Percentiles rank a stretch among this genome's conserved stretches.
Conservation (phyloP, 768 basidiomycete species). For the Lentinula detonsa region DNA sequence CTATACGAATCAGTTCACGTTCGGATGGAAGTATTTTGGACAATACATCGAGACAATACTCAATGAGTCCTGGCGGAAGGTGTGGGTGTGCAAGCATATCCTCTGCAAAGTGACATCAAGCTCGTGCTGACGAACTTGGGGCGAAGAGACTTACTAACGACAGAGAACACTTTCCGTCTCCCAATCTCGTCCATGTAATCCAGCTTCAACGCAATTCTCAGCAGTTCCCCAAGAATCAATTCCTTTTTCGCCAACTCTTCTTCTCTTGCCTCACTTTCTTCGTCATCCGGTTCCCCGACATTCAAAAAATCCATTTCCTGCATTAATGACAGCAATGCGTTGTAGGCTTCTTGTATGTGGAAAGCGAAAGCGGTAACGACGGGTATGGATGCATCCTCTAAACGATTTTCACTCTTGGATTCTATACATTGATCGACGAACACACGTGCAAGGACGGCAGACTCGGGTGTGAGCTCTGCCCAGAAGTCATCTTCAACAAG, state of each 20-base stretch:
- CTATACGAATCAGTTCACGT: slow-evolving; percentile 79
- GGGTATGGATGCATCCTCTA: slow-evolving; percentile 69
- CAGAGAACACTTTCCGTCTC: slow-evolving; percentile 80
- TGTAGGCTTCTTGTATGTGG: slow-evolving; percentile 75
- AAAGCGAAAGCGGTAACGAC: slow-evolving; percentile 92
- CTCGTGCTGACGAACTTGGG: not conserved
- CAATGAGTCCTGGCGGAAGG: slow-evolving; percentile 74
- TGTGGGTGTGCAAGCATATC: slow-evolving; percentile 85
- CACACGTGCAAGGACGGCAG: slow-evolving; percentile 75
- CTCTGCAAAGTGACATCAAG: slow-evolving; percentile 31
- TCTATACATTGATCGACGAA: slow-evolving; percentile 79
- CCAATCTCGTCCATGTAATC: slow-evolving; percentile 97
- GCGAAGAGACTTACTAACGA: slow-evolving; percentile 62
- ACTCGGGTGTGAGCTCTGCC: slow-evolving; percentile 69
- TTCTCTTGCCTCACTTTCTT: slow-evolving; percentile 42
- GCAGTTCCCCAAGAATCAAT: slow-evolving; percentile 74
- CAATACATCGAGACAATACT: slow-evolving; percentile 80
- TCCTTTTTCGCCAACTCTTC: slow-evolving; percentile 60
- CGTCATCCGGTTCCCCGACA: slow-evolving; percentile 26
- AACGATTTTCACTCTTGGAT: slow-evolving; percentile 51
- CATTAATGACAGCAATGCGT: slow-evolving; percentile 38
- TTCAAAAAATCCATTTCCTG: slow-evolving; percentile 33
- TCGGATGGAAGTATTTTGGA: slow-evolving; percentile 79
- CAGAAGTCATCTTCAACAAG: slow-evolving; percentile 61
- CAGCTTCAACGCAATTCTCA: slow-evolving; percentile 73